Evolutionary conservation across 2,329 filamentous ascomycete genomes (phyloP), one percentile per base, ranked within the genome.

Genomic region (Dothideomycetidae sp.): DNA sequence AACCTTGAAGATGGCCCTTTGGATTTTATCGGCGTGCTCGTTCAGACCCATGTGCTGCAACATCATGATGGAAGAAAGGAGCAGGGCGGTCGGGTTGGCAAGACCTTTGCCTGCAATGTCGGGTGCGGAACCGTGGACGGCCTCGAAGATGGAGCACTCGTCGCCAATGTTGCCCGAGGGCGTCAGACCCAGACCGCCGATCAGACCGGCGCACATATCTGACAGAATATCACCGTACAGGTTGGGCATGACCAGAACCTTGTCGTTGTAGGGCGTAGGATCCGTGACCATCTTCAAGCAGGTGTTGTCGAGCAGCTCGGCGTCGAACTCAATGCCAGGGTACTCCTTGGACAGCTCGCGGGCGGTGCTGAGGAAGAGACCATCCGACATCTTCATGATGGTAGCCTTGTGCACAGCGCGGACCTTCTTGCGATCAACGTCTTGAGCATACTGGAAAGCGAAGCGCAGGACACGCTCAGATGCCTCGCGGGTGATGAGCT

Each of bases 371-470:
- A 98, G 74, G 78, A 98, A 98, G 45, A 98, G 82, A 67, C 90
- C 90, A 62, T 98, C 90, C 59, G 81, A 88, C 83, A 94, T 93
- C 78, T 98, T 98, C 90, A 98, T 98, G 70, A 98, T 98, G 58
- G 90, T 96, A 61, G 90, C 90, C 76, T 98, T 98, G 81, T 98
- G 90, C 47, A 96, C 86, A 43, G 85, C 88, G 57, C 86, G 84
- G 55, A 96, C 88, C 81, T 94, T 94, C 60, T 77, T 86, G 71
- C 83, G 82, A 66, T 86, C 85, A 56, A 94, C 81, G 52, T 83
- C 75, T 63, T 90, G 73, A 51, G 90, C 90, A 61, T 98, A 85
- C 69, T 98, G 88, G 78, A 98, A 98, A 54, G 92, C 90, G 63
- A 85, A 98, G 58, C 86, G 80, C 50, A 96, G 76, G 39, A 98